These are phyloP conservation scores for Drechslerella dactyloides DNA, from an alignment of 2,329 filamentous ascomycete genomes.

Conservation along the genomic window DNA sequence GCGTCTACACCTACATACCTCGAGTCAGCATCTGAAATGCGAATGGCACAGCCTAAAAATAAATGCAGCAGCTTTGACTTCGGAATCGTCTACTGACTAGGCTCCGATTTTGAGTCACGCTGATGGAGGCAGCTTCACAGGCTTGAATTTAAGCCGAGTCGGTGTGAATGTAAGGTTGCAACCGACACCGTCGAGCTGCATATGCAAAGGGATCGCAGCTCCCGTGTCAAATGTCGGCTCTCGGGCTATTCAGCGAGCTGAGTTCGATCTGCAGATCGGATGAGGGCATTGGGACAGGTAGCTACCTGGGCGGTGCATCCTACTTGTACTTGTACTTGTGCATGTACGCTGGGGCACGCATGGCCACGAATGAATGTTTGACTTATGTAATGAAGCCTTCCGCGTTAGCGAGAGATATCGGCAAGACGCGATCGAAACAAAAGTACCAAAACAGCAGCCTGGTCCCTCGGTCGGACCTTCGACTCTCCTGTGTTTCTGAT, in stretches of 20 bases:
- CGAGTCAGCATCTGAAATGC: no score
- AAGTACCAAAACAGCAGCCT: conserved; percentile 37
- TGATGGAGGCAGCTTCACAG: neutral
- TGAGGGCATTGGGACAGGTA: conserved; percentile 27
- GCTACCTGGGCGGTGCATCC: no score
- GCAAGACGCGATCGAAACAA: conserved; percentile 47
- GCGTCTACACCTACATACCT: no score
- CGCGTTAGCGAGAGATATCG: conserved; percentile 49
- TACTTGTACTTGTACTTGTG: conserved; percentile 16
- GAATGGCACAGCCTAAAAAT: conserved; percentile 50
- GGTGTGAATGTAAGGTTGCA: conserved; percentile 13
- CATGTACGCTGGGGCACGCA: conserved; percentile 5
- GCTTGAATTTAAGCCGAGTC: neutral
- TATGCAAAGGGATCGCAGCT: conserved; percentile 20
- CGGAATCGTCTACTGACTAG: conserved; percentile 32
- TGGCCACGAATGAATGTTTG: neutral
- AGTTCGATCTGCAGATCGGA: conserved; percentile 34
- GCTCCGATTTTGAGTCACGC: conserved; percentile 49
- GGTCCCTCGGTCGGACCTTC: conserved; percentile 22
- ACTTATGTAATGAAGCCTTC: conserved; percentile 30
- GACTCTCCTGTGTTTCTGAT: conserved; percentile 48
- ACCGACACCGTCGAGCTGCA: conserved; percentile 16
- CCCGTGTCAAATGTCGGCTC: conserved; percentile 14
- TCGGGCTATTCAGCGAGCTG: conserved; percentile 25
- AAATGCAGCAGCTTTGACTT: conserved; percentile 24